A percentile compares a stretch with the other conserved stretches of the same genome.
These are phyloP conservation scores for Blastocladiella britannica DNA, from an alignment of 192 early-diverging fungal species.

Conservation along the genomic window DNA sequence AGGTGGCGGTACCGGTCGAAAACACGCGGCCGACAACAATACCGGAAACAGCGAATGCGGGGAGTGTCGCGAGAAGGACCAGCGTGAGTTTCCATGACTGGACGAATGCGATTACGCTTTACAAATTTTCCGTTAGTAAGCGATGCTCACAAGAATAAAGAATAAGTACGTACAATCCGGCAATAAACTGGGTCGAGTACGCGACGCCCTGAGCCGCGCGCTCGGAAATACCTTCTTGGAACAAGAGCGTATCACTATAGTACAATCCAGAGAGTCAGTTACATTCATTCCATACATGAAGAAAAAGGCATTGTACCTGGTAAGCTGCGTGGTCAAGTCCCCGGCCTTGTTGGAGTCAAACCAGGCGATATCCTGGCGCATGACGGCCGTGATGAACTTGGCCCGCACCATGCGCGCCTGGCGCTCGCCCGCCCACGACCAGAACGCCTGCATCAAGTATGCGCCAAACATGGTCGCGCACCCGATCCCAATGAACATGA, in stretches of 20 bases:
- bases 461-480: constrained; percentile 27
- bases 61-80: constrained; percentile 56
- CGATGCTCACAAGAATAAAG: too few relatives aligned
- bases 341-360: constrained; percentile 60
- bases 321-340: constrained; percentile 62
- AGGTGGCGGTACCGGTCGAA: constrained; percentile 16
- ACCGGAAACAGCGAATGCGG: constrained; percentile 36
- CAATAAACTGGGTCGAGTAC: constrained; percentile 39
- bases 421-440: constrained; percentile 24
- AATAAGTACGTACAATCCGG: too few relatives aligned
- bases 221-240: constrained; percentile 74
- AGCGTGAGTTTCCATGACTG: constrained; percentile 63
- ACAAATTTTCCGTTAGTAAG: too few relatives aligned
- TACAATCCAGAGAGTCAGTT: too few relatives aligned
- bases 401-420: constrained; percentile 52
- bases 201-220: constrained; percentile 54
- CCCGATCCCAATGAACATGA: constrained; percentile 36
- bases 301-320: too few relatives aligned
- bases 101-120: constrained; percentile 52
- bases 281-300: too few relatives aligned
- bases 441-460: constrained; percentile 37
- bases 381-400: constrained; percentile 48
- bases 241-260: constrained; percentile 57
- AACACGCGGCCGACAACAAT: constrained; percentile 36
- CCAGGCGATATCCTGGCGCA: constrained; percentile 75